Evolutionary conservation across 352 stramenopile genomes (phyloP).

Genomic region (Pythium brassicae): DNA sequence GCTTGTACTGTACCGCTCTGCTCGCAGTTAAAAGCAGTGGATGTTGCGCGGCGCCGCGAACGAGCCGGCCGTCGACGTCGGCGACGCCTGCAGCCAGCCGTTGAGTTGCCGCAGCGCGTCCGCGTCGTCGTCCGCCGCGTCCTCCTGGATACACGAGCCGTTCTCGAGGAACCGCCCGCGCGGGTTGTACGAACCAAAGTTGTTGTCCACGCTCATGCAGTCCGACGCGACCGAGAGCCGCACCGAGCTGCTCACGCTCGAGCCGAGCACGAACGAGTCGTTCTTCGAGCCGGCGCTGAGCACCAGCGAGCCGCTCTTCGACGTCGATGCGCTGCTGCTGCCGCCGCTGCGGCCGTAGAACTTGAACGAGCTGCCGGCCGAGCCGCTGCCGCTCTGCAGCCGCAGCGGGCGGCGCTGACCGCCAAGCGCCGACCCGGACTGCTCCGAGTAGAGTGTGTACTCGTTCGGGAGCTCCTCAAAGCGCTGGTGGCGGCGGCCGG

Average conservation of each 20-base stretch:
- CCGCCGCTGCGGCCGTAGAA: slow-evolving; percentile 51
- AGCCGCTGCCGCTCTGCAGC: slow-evolving; percentile 4
- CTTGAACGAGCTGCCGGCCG: slow-evolving; percentile 43
- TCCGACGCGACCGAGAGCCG: slow-evolving; percentile 44
- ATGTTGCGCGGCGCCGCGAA: slow-evolving; percentile 25
- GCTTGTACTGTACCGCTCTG: too few relatives aligned
- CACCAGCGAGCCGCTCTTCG: slow-evolving; percentile 32
- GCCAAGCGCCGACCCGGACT: slow-evolving; percentile 11
- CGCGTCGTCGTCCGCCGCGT: slow-evolving; percentile 35
- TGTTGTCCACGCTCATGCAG: slow-evolving; percentile 71
- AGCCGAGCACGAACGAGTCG: slow-evolving; percentile 51
- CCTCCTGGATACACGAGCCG: slow-evolving; percentile 54
- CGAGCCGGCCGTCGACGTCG: slow-evolving; percentile 55
- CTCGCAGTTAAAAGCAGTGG: slow-evolving; percentile 20
- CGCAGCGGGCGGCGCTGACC: slow-evolving; percentile 4
- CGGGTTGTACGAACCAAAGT: slow-evolving; percentile 66
- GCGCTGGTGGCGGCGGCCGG: slow-evolving; percentile 13
- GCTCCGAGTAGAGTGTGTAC: slow-evolving; percentile 27
- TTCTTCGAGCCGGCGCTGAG: slow-evolving; percentile 19
- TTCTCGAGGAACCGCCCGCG: slow-evolving; percentile 36
- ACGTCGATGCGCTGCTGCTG: slow-evolving; percentile 14
- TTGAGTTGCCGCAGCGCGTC: slow-evolving; percentile 47
- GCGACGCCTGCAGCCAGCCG: slow-evolving; percentile 58
- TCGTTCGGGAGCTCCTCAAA: slow-evolving; percentile 22
- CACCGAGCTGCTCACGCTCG: slow-evolving; percentile 39